Percentiles rank a stretch among this genome's conserved stretches.
Conservation (phyloP, 306 rosid species). For the Astragalus membranaceus region DNA sequence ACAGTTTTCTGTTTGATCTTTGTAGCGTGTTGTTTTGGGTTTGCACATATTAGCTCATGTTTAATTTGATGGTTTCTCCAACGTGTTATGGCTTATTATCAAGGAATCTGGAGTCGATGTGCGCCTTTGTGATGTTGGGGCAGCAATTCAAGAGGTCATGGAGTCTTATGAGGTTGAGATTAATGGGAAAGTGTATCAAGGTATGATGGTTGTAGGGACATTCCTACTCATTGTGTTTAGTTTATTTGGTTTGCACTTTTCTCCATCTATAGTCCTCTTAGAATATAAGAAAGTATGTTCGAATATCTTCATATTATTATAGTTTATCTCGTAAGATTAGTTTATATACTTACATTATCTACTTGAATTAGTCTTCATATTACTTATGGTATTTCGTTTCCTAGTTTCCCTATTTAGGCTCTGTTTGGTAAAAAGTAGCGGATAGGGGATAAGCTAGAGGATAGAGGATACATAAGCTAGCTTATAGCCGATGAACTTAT, state of each 20-base stretch:
- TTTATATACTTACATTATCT: too few species aligned
- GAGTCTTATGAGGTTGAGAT: slow-evolving; percentile 96
- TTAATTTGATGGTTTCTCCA: slow-evolving; percentile 10
- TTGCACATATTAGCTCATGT: slow-evolving; percentile 6
- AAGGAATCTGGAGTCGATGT: slow-evolving; percentile 98
- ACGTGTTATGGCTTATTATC: slow-evolving; percentile 12
- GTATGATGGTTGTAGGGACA: slow-evolving; percentile 33
- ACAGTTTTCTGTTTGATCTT: background rate
- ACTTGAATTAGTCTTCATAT: too few species aligned
- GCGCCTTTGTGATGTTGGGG: slow-evolving; percentile 93
- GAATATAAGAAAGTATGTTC: too few species aligned
- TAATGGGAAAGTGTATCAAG: slow-evolving; percentile 85
- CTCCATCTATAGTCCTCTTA: background rate
- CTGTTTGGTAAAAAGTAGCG: too few species aligned
- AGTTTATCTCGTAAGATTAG: too few species aligned
- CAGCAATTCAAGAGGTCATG: slow-evolving; percentile 98
- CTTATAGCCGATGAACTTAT: too few species aligned
- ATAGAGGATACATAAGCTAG: too few species aligned
- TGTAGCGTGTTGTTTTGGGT: background rate
- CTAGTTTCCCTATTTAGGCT: too few species aligned
- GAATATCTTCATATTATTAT: too few species aligned
- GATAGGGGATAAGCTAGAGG: too few species aligned
- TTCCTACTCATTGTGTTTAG: background rate
- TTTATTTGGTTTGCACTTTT: background rate
- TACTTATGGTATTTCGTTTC: too few species aligned